These are phyloP conservation scores for Aspergillus saccharolyticus DNA, from an alignment of 495 filamentous ascomycete species.

Conservation along the genomic window DNA sequence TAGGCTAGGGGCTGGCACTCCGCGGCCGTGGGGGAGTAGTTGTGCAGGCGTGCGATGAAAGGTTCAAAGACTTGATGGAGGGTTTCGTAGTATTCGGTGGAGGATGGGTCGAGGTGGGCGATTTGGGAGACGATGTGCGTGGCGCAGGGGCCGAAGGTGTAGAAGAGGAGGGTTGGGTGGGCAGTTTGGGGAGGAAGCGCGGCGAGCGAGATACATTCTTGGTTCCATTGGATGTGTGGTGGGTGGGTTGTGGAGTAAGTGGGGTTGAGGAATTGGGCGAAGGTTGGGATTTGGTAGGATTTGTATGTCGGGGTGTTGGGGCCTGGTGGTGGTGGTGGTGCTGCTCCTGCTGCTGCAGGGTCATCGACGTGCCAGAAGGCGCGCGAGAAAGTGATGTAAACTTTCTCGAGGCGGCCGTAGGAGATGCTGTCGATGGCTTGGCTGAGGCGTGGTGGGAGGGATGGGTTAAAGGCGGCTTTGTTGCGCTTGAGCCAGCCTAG, in stretches of 20 bases:
- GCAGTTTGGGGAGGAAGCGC: slow-evolving; percentile 49
- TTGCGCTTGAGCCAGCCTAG: slow-evolving; percentile 87
- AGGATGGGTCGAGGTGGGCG: slow-evolving; percentile 19
- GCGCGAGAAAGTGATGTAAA: slow-evolving; percentile 78
- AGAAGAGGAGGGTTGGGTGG: slow-evolving; percentile 90
- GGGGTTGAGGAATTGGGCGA: slow-evolving; percentile 44
- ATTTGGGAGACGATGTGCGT: slow-evolving; percentile 47
- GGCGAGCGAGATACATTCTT: slow-evolving; percentile 74
- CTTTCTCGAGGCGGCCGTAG: slow-evolving; percentile 88
- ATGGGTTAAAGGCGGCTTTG: slow-evolving; percentile 61
- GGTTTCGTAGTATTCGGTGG: slow-evolving; percentile 25
- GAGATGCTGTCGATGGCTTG: slow-evolving; percentile 73
- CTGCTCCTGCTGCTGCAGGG: not conserved
- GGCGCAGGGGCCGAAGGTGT: slow-evolving; percentile 66
- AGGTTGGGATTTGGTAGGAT: slow-evolving; percentile 19
- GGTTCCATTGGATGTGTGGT: slow-evolving; percentile 64
- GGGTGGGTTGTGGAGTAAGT: slow-evolving; percentile 64
- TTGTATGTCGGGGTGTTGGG: slow-evolving; percentile 9
- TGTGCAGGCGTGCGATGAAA: slow-evolving; percentile 70
- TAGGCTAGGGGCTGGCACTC: slow-evolving; percentile 59
- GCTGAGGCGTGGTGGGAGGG: slow-evolving; percentile 57
- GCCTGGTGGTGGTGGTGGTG: slow-evolving; percentile 4
- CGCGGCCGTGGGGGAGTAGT: slow-evolving; percentile 48
- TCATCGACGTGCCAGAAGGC: slow-evolving; percentile 57
- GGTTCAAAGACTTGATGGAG: slow-evolving; percentile 43